phyloP scores from a whole-genome alignment of 1,284 basidiomycete genomes.

The Puccinia triticina region DNA sequence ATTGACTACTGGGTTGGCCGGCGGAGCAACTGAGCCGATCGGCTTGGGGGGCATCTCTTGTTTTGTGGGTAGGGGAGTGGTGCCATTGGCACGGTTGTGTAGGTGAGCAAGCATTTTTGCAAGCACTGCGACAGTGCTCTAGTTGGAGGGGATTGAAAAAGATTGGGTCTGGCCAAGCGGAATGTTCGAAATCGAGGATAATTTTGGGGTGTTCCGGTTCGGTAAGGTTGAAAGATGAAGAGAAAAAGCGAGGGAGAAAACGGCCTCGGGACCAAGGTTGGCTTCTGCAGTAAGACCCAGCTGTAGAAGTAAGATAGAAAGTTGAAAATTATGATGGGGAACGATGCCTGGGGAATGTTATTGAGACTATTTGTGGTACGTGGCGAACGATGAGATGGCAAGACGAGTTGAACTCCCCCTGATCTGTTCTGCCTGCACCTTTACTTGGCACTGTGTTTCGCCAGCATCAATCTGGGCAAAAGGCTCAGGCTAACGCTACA shows the following conservation, averaged over 20 bases:
- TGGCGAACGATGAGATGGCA: background rate
- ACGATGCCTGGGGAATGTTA: background rate
- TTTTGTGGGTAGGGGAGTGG: background rate
- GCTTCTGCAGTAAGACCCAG: constrained; percentile 1
- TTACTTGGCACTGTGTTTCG: background rate
- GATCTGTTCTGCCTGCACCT: no score
- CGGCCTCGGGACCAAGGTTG: background rate
- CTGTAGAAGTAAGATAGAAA: background rate
- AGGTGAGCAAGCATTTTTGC: constrained; percentile 4
- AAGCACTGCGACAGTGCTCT: background rate
- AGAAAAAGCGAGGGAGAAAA: background rate
- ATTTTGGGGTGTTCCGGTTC: background rate
- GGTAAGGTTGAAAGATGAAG: background rate
- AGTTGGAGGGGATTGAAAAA: background rate
- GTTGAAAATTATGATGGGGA: background rate
- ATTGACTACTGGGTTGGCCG: constrained; percentile 1
- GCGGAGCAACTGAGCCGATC: no score
- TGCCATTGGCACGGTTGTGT: background rate
- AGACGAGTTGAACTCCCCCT: background rate
- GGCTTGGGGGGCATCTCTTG: background rate
- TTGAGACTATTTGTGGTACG: background rate
- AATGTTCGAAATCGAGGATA: background rate
- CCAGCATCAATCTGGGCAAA: background rate
- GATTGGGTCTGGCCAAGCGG: no score
- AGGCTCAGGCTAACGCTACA: background rate